Base-by-base conservation (phyloP, 306 rosid genomes). In the Malus sylvestris region DNA sequence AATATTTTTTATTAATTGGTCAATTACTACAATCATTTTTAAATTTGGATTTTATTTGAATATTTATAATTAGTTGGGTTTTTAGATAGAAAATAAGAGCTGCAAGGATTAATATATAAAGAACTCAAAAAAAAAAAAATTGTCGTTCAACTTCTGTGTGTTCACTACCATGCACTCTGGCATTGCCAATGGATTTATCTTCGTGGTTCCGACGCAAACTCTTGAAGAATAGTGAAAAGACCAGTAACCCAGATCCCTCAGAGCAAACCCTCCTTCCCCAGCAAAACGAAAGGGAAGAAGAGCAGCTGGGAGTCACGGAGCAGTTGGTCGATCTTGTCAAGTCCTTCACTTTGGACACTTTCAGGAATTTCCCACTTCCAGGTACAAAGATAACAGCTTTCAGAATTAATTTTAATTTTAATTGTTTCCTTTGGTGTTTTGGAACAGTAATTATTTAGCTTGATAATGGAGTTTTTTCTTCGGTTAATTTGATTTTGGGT, bases 281-380 rank as follows among this genome's bases (percentile, higher is more conserved):
- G 14, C 77, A 77, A 18, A 18, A 76, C 58, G 52, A 83, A 60
- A 73, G 1, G 33, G 53, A 58, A 68, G 74, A 62, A 5, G 81
- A 86, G 35, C 33, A 81, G 2, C 82, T 87, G 38, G 98, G 98
- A 60, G 79, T 91, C 71, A 94, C 93, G 0, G 85, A 84, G 12
- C 75, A 85, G 57, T 76, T 94, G 83, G 88, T 91, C 52, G 86
- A 85, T 81, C 83, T 22, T 73, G 74, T 89, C 22, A 86, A 89
- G 81, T 85, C 96, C 72, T 86, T 91, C 88, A 90, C 97, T 38
- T 15, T 91, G 33, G 91, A 91, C 67, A 87, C 91, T 61, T 94
- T 94, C 78, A 90, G 84, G 87, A 87, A 83, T 73, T 91, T 88
- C 82, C 87, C 95, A 60, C 88, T 83, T 52, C 87, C 77, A 80